Evolutionary conservation across 805 yeast species (phyloP), one percentile per base, ranked within the genome.

Genomic region (Pichia thaimueangensis): DNA sequence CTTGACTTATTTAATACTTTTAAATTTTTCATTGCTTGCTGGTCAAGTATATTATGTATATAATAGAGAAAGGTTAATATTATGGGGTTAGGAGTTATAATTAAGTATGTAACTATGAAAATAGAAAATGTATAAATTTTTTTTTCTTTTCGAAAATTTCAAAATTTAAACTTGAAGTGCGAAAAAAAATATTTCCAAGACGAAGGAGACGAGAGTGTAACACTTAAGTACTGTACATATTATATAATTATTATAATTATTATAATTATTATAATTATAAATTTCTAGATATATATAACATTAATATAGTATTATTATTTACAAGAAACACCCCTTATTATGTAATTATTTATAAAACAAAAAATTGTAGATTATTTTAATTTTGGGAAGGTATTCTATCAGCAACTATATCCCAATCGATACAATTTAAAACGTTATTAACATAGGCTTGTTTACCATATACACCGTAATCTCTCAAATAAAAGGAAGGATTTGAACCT

Each of bases 371-470:
- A 19, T 17, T 6, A 17, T 11, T 7, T 25, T 23, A 24, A 19
- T 37, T 27, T 36, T 27, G 24, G 16, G 34, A 29, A 38, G 42
- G 46, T 21, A 71, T 56, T 57, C 81, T 69, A 50, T 62, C 62
- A 55, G 76, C 78, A 24, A 83, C 72, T 31, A 81, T 80, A 39
- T 77, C 72, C 98, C 98, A 93, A 65, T 91, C 81, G 46, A 89
- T 73, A 50, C 86, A 71, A 40, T 79, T 74, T 79, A 95, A 80
- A 56, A 81, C 80, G 48, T 80, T 81, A 47, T 75, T 75, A 51
- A 93, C 71, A 63, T 84, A 93, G 41, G 73, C 69, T 34, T 74
- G 68, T 65, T 82, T 83, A 20, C 93, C 94, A 58, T 71, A 82
- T 11, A 82, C 84, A 42, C 94, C 94, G 54, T 82, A 85, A 62